These are phyloP conservation scores for Ballota nigra DNA, from an alignment of 257 asterid species.

Conservation along the genomic window DNA sequence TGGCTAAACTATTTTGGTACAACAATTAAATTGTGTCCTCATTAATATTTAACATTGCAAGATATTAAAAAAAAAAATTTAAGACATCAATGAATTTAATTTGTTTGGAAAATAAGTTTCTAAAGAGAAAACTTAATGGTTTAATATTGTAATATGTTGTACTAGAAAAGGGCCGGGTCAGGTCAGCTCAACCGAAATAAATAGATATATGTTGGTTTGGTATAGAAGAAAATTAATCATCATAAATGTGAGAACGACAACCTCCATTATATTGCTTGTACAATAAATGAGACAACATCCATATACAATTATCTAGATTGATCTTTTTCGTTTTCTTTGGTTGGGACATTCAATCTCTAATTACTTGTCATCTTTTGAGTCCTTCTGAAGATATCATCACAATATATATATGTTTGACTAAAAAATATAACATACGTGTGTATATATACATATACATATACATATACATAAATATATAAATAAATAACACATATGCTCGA, in stretches of 20 bases:
- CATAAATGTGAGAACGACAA: background rate
- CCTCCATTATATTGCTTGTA: constrained; percentile 7
- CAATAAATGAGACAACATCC: background rate
- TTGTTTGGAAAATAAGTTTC: background rate
- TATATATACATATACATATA: too few relatives aligned
- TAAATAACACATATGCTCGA: background rate
- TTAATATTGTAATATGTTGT: background rate
- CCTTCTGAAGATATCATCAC: background rate
- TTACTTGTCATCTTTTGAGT: background rate
- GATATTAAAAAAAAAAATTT: too few relatives aligned
- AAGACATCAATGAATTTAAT: too few relatives aligned
- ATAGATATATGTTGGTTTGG: constrained; percentile 18
- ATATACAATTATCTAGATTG: background rate
- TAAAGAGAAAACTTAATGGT: background rate
- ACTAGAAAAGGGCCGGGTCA: too few relatives aligned
- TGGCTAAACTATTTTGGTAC: too few relatives aligned
- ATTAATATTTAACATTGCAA: too few relatives aligned
- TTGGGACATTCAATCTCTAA: background rate
- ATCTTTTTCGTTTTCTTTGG: background rate
- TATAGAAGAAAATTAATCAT: background rate
- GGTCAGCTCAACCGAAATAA: constrained; percentile 10
- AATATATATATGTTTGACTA: background rate
- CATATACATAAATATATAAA: too few relatives aligned
- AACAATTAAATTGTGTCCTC: too few relatives aligned
- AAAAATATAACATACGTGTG: background rate